Evolutionary conservation across 371 early-diverging fungal genomes (phyloP), one percentile per base, ranked within the genome.

Genomic region (Mucor mucedo): DNA sequence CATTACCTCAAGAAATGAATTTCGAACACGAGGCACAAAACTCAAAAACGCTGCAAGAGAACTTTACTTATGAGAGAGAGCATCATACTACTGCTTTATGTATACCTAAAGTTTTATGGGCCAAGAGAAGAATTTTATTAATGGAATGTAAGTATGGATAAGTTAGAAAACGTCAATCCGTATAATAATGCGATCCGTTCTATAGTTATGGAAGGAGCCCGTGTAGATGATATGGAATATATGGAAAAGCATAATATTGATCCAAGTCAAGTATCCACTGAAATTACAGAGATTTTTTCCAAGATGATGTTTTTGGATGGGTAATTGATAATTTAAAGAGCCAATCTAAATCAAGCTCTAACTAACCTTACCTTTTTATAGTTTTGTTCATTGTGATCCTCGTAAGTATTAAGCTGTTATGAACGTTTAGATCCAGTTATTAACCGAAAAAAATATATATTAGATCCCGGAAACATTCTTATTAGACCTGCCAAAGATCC

Each of bases 261-360:
- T 54, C 90, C 94, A 1, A 75, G 75, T 3, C 78, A 85, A 8
- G 94, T 98, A 10, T 89, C 94, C 5, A 75, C 80, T 27, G 88
- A 91, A 63, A 79, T 97, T 41, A 84, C 89, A 0, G 78, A 84
- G 9, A 84, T 89, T 4, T 96, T 93, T 71, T 87, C 90, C 1
- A 91, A 96, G 63, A 98, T 98, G 98, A 95, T 95, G 45, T 97
- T 91, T 70, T 70, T 88, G 47, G 88, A 95, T 65, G 96, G 94
- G 76, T 80, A 71, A 73, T 27, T 16, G 27, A 16, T 16, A 53
- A 27, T 21, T 42, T 49, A 49, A n/a, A 41, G 21, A 21, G 10
- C 6, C n/a, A 16, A 5, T 38, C 9, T 11, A 28, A 32, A n/a
- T 13, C 9, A 5, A 1, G 21, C 27, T 7, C 6, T 40, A 14